A percentile compares a stretch with the other conserved stretches of the same genome.
phyloP scores from a whole-genome alignment of 2,329 filamentous ascomycete species.

The Trichophyton equinum region DNA sequence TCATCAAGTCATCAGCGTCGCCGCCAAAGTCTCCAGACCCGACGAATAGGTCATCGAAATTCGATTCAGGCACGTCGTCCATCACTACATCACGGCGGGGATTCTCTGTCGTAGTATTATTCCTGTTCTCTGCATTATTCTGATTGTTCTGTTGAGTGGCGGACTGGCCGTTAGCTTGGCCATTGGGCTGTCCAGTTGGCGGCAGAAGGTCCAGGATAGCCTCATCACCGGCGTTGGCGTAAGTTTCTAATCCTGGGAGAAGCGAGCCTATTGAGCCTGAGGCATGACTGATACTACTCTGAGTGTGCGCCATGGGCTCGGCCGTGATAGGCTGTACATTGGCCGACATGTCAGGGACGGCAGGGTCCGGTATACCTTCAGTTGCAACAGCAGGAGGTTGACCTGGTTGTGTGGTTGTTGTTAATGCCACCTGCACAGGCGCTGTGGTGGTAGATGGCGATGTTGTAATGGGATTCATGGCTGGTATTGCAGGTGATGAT shows the following conservation, averaged over 20 bases:
- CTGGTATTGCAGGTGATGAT: neutral
- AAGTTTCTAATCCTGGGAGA: slow-evolving; percentile 23
- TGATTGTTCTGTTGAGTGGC: neutral
- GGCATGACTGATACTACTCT: slow-evolving; percentile 12
- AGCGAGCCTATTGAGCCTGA: slow-evolving; percentile 18
- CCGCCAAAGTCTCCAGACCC: slow-evolving; percentile 28
- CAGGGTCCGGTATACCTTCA: neutral
- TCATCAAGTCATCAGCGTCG: slow-evolving; percentile 24
- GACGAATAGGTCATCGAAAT: slow-evolving; percentile 35
- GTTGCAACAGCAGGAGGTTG: neutral
- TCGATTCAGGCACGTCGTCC: slow-evolving; percentile 28
- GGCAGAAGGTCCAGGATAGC: slow-evolving; percentile 28
- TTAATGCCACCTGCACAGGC: neutral
- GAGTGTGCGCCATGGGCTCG: slow-evolving; percentile 10
- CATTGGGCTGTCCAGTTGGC: neutral
- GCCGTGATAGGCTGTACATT: slow-evolving; percentile 1
- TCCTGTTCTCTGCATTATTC: slow-evolving; percentile 2
- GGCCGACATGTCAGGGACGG: neutral
- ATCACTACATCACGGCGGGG: slow-evolving; percentile 15
- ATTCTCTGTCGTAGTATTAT: slow-evolving; percentile 8
- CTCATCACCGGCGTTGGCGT: slow-evolving; percentile 24
- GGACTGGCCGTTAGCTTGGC: neutral
- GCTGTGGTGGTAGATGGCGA: neutral
- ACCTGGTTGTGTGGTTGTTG: neutral
- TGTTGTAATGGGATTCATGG: neutral